Conservation (phyloP, 345 rosid genomes). For the Firmiana major region DNA sequence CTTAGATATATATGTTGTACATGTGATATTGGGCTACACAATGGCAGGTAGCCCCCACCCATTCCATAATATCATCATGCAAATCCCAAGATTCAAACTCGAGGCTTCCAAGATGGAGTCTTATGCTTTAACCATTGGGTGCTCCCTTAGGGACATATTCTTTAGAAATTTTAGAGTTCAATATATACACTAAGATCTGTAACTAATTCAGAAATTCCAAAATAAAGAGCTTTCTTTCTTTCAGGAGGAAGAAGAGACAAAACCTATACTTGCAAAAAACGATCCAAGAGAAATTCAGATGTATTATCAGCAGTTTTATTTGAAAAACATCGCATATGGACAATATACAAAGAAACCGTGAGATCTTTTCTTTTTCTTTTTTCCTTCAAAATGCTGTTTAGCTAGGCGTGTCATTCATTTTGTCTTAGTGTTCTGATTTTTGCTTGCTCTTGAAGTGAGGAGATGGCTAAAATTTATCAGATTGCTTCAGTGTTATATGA, state of each 20-base stretch:
- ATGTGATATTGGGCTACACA: background rate
- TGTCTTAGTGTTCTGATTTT: conserved; percentile 14
- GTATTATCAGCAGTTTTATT: conserved; percentile 66
- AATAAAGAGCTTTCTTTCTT: conserved; percentile 13
- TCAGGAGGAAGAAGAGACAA: conserved; percentile 63
- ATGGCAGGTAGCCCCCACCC: background rate
- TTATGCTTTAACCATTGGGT: background rate
- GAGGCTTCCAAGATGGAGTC: background rate
- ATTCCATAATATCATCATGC: background rate
- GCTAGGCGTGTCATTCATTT: conserved; percentile 17
- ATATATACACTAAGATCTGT: background rate
- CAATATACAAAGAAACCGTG: conserved; percentile 68
- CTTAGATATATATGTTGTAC: background rate
- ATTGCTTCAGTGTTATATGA: conserved; percentile 86
- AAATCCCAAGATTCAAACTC: background rate
- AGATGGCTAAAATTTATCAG: conserved; percentile 83
- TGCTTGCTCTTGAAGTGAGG: conserved; percentile 62
- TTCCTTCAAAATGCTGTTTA: background rate
- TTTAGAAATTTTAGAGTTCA: conserved; percentile 1
- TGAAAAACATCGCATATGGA: conserved; percentile 51
- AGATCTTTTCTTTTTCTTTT: conserved; percentile 30
- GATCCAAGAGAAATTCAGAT: conserved; percentile 69
- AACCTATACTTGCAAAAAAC: conserved; percentile 32
- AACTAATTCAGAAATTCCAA: background rate
- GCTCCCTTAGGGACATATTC: background rate